Percentiles rank a stretch among this genome's conserved stretches.
phyloP scores from a whole-genome alignment of 441 rosid genomes.

The Erodium moschatum region DNA sequence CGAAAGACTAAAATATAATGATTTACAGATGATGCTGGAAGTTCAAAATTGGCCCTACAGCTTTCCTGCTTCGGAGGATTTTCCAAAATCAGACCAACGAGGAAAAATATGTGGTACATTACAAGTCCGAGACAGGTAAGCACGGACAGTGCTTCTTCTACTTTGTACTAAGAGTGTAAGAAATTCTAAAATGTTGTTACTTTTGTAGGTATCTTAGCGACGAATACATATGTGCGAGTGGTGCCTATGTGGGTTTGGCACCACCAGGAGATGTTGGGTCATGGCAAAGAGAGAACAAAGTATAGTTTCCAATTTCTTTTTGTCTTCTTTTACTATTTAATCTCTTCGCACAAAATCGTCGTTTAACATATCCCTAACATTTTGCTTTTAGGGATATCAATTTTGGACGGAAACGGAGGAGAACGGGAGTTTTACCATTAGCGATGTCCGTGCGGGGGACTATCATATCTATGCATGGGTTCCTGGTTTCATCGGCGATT shows the following conservation, averaged over 20 bases:
- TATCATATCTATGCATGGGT: constrained; percentile 52
- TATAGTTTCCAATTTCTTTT: neutral
- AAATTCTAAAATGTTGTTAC: too few relatives aligned
- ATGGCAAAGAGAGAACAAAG: constrained; percentile 78
- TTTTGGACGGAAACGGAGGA: constrained; percentile 50
- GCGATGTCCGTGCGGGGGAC: constrained; percentile 29
- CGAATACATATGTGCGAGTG: constrained; percentile 36
- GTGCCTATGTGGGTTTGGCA: constrained; percentile 65
- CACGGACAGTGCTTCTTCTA: too few relatives aligned
- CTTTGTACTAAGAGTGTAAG: too few relatives aligned
- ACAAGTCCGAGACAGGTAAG: constrained; percentile 36
- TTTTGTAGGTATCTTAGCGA: constrained; percentile 32
- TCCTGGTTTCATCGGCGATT: constrained; percentile 58
- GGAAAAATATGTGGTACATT: constrained; percentile 42
- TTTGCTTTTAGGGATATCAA: constrained; percentile 32
- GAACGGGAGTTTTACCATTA: constrained; percentile 40
- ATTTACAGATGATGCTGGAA: constrained; percentile 39
- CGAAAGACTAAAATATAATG: neutral
- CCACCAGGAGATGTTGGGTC: constrained; percentile 65
- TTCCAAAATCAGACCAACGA: constrained; percentile 36
- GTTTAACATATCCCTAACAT: too few relatives aligned
- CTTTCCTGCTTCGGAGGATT: constrained; percentile 51
- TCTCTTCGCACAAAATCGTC: neutral
- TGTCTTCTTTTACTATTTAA: neutral
- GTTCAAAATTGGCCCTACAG: constrained; percentile 57